Conservation (phyloP, 441 rosid genomes). For the Gossypium schwendimanii region DNA sequence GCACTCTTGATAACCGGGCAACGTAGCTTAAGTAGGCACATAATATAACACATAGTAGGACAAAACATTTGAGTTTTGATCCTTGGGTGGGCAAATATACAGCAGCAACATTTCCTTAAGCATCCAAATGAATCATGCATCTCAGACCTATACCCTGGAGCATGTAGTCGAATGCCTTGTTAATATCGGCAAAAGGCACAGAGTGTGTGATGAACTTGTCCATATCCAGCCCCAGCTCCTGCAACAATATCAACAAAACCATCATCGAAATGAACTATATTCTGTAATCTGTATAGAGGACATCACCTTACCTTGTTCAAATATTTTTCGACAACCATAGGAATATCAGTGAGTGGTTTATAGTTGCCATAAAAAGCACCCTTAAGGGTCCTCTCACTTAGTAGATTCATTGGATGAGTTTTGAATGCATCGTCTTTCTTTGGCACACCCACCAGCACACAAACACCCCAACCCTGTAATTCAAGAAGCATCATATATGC, state of each 20-base stretch:
- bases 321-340: slow-evolving; percentile 69
- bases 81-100: neutral
- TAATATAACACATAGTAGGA: neutral
- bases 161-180: slow-evolving; percentile 76
- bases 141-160: slow-evolving; percentile 55
- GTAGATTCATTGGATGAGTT: slow-evolving; percentile 68
- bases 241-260: neutral
- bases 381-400: slow-evolving; percentile 79
- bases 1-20: neutral
- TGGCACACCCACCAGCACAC: slow-evolving; percentile 87
- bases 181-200: slow-evolving; percentile 60
- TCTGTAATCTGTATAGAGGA: too few species aligned
- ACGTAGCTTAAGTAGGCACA: neutral
- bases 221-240: slow-evolving; percentile 65
- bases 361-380: slow-evolving; percentile 94
- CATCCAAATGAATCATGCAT: slow-evolving; percentile 65
- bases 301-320: slow-evolving; percentile 51
- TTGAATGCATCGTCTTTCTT: slow-evolving; percentile 72
- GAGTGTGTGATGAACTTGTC: slow-evolving; percentile 63
- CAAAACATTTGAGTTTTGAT: neutral
- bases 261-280: too few species aligned
- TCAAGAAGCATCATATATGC: neutral
- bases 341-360: slow-evolving; percentile 78
- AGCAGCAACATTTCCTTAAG: slow-evolving; percentile 9
- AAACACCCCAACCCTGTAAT: slow-evolving; percentile 91